These are phyloP conservation scores for Breynia disticha DNA, from an alignment of 441 rosid genomes.

Conservation along the genomic window DNA sequence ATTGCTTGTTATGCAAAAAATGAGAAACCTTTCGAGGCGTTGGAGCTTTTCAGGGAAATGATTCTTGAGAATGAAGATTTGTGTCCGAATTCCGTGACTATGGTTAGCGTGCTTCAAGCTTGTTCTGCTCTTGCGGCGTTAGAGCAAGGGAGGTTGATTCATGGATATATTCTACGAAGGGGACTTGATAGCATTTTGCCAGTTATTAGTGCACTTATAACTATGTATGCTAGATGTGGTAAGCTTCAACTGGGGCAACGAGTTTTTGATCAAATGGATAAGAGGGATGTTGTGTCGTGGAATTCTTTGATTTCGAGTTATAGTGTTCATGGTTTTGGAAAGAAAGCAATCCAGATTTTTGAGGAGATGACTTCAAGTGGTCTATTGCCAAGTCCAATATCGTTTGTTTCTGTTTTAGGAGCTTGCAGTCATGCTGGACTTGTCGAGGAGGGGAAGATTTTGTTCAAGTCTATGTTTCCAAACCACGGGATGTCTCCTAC, in stretches of 20 bases:
- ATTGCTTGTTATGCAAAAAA: conserved; percentile 34
- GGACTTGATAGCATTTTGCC: conserved; percentile 25
- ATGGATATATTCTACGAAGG: conserved; percentile 29
- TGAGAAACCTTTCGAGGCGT: conserved; percentile 24
- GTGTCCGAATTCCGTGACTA: conserved; percentile 34
- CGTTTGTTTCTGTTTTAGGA: conserved; percentile 31
- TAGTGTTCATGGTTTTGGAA: conserved; percentile 47
- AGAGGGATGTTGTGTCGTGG: conserved; percentile 41
- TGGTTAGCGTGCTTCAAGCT: conserved; percentile 36
- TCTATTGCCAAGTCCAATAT: conserved; percentile 29
- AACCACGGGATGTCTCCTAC: conserved; percentile 22
- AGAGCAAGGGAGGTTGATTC: conserved; percentile 39
- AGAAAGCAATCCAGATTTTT: conserved; percentile 40
- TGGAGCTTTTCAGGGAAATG: conserved; percentile 36
- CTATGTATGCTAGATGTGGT: conserved; percentile 44
- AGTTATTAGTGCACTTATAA: conserved; percentile 28
- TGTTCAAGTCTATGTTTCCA: conserved; percentile 31
- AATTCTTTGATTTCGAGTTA: conserved; percentile 47
- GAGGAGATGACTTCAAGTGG: conserved; percentile 30
- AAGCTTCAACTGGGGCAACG: conserved; percentile 26
- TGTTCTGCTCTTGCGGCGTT: conserved; percentile 39
- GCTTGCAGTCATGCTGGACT: conserved; percentile 45
- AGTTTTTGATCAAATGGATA: conserved; percentile 28
- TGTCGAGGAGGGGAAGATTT: conserved; percentile 26
- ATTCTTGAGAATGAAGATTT: conserved; percentile 26